Percentiles rank a stretch among this genome's conserved stretches.
Conservation (phyloP, 441 rosid genomes). For the Gossypium laxum region DNA sequence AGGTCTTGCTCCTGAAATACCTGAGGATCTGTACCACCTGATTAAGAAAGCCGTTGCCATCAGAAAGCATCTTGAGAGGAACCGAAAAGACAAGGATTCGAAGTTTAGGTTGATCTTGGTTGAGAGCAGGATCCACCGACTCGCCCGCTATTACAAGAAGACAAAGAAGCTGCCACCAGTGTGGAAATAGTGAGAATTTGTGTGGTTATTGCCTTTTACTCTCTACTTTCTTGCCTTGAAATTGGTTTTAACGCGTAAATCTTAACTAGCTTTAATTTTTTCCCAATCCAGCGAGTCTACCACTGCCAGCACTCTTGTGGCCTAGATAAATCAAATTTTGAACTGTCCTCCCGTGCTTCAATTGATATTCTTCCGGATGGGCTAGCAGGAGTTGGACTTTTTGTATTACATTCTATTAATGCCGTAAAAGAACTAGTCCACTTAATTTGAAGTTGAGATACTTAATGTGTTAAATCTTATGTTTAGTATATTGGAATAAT, state of each 20-base stretch:
- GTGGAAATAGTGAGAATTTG: slow-evolving; percentile 62
- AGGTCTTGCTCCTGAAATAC: slow-evolving; percentile 81
- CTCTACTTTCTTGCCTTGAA: not conserved
- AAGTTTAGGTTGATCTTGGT: slow-evolving; percentile 70
- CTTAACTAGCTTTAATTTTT: not conserved
- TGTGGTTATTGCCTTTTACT: not conserved
- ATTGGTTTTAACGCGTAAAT: not conserved
- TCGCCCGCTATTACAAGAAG: slow-evolving; percentile 74
- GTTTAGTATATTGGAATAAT: slow-evolving; percentile 7
- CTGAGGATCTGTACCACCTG: slow-evolving; percentile 67
- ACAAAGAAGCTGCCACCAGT: slow-evolving; percentile 80
- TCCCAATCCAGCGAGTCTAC: slow-evolving; percentile 36
- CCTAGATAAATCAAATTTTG: slow-evolving; percentile 17
- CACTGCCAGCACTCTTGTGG: slow-evolving; percentile 58
- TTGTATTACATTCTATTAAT: not conserved
- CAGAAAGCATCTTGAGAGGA: slow-evolving; percentile 76
- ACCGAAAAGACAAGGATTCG: slow-evolving; percentile 76
- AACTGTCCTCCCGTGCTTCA: not conserved
- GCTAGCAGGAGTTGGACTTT: not conserved
- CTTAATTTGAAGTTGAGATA: slow-evolving; percentile 1
- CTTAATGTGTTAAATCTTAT: not conserved
- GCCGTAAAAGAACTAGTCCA: not conserved
- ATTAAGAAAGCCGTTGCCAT: slow-evolving; percentile 78
- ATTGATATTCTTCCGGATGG: not conserved
- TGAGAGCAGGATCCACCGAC: slow-evolving; percentile 72